Conservation (phyloP, 148 eudicot genomes). For the Rhododendron vialii region DNA sequence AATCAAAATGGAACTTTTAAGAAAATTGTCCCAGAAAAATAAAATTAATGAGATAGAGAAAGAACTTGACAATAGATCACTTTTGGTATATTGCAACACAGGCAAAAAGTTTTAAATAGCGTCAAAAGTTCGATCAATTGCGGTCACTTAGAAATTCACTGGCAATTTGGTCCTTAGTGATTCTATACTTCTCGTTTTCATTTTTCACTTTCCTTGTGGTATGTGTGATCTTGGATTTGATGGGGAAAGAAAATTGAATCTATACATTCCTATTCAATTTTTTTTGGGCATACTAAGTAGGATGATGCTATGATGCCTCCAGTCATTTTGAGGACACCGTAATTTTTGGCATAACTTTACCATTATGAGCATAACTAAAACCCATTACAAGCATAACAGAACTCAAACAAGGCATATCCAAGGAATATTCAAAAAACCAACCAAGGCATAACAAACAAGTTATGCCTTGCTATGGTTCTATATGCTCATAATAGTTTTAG, state of each 20-base stretch:
- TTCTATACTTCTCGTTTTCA: neutral
- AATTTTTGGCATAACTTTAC: too few relatives aligned
- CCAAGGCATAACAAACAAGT: too few relatives aligned
- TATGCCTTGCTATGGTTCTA: too few relatives aligned
- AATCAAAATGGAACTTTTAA: slow-evolving; percentile 68
- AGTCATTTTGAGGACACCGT: too few relatives aligned
- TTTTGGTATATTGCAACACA: slow-evolving; percentile 47
- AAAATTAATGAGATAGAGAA: slow-evolving; percentile 23
- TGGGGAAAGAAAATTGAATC: neutral
- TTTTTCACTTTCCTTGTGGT: neutral
- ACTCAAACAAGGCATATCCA: too few relatives aligned
- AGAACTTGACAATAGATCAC: slow-evolving; percentile 10
- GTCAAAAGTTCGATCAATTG: slow-evolving; percentile 35
- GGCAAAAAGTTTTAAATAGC: slow-evolving; percentile 51
- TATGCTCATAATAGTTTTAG: too few relatives aligned
- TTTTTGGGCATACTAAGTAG: too few relatives aligned
- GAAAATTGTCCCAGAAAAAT: slow-evolving; percentile 48
- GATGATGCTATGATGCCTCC: too few relatives aligned
- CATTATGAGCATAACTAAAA: too few relatives aligned
- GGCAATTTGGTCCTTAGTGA: slow-evolving; percentile 46
- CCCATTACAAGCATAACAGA: too few relatives aligned
- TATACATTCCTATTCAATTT: too few relatives aligned
- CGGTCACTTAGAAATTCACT: slow-evolving; percentile 9
- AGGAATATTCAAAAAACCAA: too few relatives aligned
- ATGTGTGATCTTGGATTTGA: neutral